Evolutionary conservation across 768 basidiomycete genomes (phyloP), one percentile per base, ranked within the genome.

Genomic region (Calocera viscosa): DNA sequence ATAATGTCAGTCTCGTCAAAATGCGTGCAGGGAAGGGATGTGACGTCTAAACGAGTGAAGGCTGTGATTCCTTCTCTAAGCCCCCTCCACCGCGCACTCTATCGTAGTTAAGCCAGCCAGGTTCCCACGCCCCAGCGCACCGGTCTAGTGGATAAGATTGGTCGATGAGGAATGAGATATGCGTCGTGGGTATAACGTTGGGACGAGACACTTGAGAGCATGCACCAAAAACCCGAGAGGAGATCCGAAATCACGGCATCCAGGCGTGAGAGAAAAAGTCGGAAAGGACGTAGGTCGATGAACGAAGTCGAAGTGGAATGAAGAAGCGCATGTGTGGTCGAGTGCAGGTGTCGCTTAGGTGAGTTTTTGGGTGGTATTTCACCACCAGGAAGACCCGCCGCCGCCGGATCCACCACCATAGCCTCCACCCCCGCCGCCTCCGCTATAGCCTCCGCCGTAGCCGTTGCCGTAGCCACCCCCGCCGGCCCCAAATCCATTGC

Each of bases 331-430:
- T 47, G 53, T 60, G 53, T 60, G 53, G 53, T 60, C 53, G 53
- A 16, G 2, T 26, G 53, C 26, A 60, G 53, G 30, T 16, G 30
- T 32, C 22, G 53, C 30, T 11, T 10, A 32, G 24, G 7, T 8
- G 11, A 40, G 11, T 8, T 60, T 60, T 60, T 60, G 53, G 11
- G 24, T 11, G 53, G 53, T 47, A 19, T 19, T 19, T 60, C 53
- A 60, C 53, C 53, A 60, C 53, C 53, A 60, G 53, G 53, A 60
- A 47, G 43, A 47, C 7, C 70, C 71, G 60, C 83, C 71, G 60
- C 83, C 79, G 66, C 82, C 82, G 68, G 82, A 80, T 43, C 83
- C 76, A 41, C 81, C 80, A 22, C 79, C 79, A 65, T 70, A 67
- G 63, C 79, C 77, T 26, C 72, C 63, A n/a, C 76, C 74, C 17